A percentile compares a stretch with the other conserved stretches of the same genome.
Conservation (phyloP, 202 grass and related monocot species). For the Saccharum hybrid region DNA sequence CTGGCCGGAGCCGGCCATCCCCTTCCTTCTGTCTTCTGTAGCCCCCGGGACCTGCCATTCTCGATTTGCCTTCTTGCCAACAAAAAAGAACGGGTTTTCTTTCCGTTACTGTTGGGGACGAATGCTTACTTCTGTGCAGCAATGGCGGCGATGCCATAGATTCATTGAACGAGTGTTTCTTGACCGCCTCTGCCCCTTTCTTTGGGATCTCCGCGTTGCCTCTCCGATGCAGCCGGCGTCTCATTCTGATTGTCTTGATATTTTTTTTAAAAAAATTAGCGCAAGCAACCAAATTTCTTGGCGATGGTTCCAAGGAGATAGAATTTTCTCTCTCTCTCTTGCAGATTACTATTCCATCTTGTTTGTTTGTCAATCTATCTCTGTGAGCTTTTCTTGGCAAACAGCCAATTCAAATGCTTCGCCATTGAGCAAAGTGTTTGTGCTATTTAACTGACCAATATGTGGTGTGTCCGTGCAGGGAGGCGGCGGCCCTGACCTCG, state of each 20-base stretch:
- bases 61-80: neutral
- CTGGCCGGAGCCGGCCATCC: neutral
- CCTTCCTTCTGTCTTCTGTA: neutral
- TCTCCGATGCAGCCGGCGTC: neutral
- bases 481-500: constrained; percentile 54
- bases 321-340: neutral
- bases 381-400: neutral
- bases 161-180: neutral
- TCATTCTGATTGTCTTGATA: neutral
- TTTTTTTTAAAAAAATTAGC: neutral
- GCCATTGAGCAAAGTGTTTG: constrained; percentile 19
- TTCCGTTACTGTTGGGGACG: constrained; percentile 3
- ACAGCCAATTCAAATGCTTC: neutral
- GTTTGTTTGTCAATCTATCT: neutral
- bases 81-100: neutral
- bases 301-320: constrained; percentile 20
- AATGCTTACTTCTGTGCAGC: neutral
- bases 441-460: neutral
- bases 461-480: constrained; percentile 42
- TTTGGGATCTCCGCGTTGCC: constrained; percentile 21
- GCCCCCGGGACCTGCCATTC: neutral
- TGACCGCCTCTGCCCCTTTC: neutral
- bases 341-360: neutral
- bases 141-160: constrained; percentile 40
- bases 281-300: neutral